phyloP scores from a whole-genome alignment of 2,329 filamentous ascomycete genomes.

The Penicillium thymicola region DNA sequence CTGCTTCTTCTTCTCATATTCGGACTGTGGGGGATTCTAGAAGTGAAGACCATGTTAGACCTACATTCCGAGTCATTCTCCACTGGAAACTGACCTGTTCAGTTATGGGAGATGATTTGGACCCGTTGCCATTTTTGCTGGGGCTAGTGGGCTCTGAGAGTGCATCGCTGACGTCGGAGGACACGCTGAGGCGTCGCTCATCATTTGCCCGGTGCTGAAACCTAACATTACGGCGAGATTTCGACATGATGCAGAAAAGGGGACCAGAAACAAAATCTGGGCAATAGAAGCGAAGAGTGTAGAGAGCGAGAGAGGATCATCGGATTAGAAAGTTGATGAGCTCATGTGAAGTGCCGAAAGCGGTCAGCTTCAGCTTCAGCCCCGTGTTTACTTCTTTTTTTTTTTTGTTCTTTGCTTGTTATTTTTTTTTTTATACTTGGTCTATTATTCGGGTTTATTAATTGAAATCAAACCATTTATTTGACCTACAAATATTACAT shows the following conservation, averaged over 20 bases:
- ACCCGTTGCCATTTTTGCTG: conserved; percentile 42
- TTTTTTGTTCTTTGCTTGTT: background rate
- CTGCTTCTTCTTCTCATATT: conserved; percentile 98
- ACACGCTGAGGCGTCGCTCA: conserved; percentile 51
- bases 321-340: conserved; percentile 22
- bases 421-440: background rate
- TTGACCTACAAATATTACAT: background rate
- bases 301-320: conserved; percentile 19
- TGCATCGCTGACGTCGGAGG: conserved; percentile 54
- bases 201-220: conserved; percentile 53
- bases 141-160: conserved; percentile 52
- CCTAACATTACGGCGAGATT: conserved; percentile 58
- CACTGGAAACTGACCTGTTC: conserved; percentile 31
- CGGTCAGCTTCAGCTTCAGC: conserved; percentile 19
- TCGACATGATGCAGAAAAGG: conserved; percentile 45
- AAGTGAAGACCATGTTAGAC: conserved; percentile 7
- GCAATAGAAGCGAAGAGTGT: conserved; percentile 16
- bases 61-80: background rate
- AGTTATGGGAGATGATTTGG: conserved; percentile 32
- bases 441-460: background rate
- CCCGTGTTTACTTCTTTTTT: conserved; percentile 1
- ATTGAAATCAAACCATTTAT: background rate
- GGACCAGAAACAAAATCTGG: conserved; percentile 13
- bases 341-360: conserved; percentile 35
- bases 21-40: conserved; percentile 50